Evolutionary conservation across 495 filamentous ascomycete species (phyloP), one percentile per base, ranked within the genome.

Genomic region (Pseudotulostoma volvatum): DNA sequence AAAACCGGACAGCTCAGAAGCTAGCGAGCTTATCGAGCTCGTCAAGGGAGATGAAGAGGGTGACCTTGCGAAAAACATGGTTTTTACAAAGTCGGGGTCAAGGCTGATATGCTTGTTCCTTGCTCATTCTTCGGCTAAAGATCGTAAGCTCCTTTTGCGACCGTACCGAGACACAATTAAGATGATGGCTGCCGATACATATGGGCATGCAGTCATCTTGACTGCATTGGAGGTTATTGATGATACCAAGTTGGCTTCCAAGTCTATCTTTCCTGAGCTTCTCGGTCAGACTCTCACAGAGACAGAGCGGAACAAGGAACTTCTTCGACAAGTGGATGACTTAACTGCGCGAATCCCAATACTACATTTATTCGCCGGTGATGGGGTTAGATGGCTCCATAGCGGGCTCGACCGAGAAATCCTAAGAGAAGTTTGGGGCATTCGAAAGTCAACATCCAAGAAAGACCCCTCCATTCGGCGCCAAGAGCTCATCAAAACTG

Each of bases 1-100:
- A 33, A 79, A 77, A 36, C 65, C 74, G 9, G 84, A 77, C 14
- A 81, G 73, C 47, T 72, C 76, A 31, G 88, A 94, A 54, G 68
- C 78, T 30, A 81, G 70, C 30, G 86, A 93, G 45, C 95, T 90
- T 50, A 63, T 94, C 35, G 88, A 96, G 51, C 61, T 92, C 36
- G 63, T 96, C 45, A 93, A 90, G 63, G 77, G 80, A 28, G 88
- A 95, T 42, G 85, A 88, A 49, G 80, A 81, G 38, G 79, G 82
- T 32, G 84, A 93, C 54, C 59, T 93, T 36, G 71, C 87, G 31
- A 87, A 92, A 65, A 94, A 94, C 51, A 69, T 99, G 57, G 87
- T 86, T 15, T 99, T 96, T 66, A 95, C 92, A 17, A 80, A 76
- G 46, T 81, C 84, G 2, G 92, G 92, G 9, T 73, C 86, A 19